Evolutionary conservation across 768 basidiomycete genomes (phyloP), one percentile per base, ranked within the genome.

Genomic region (Boletus huronensis): DNA sequence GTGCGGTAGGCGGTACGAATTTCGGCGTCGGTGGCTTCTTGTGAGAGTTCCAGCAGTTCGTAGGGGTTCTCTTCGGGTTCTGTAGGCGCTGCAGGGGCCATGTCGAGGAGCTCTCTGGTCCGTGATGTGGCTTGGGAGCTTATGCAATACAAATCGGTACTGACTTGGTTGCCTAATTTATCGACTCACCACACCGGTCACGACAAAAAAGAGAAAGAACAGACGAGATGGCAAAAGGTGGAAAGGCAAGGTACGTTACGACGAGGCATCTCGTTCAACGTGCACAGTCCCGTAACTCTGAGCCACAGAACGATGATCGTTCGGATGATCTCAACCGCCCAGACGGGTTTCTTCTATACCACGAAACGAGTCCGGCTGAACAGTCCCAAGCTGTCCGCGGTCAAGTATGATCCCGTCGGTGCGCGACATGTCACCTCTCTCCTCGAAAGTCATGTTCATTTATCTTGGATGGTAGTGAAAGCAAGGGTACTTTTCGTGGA

Each of bases 351-450:
- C 75, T 94, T 94, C 71, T 96, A 95, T 73, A 91, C 90, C 21
- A 88, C 88, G 3, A 81, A 85, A 58, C 81, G 93, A 21, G 73
- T 86, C 39, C 80, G 93, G 11, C 70, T 62, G 48, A 65, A 80
- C 64, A 87, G 85, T 2, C 84, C 90, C n/a, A 88, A 81, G 70
- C 73, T 96, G 47, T 85, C 90, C 8, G 86, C 90, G n/a, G 87
- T 95, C 62, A 96, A 95, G 71, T 95, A 94, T 68, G 93, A 96
- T 65, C 91, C 92, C 1, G 74, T 76, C 65, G 90, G 93, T 92
- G 69, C 54, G 83, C 69, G n/a, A 31, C 47, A 4, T 29, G 21
- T 49, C 48, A 9, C 19, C 19, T 29, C 48, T 29, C 48, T n/a
- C 31, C 3, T 50, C 6, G 16, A 17, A 21, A 9, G 6, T 25